Percentiles rank a stretch among this genome's conserved stretches.
These are phyloP conservation scores for Boechera divaricarpa DNA, from an alignment of 345 rosid genomes.

Conservation along the genomic window DNA sequence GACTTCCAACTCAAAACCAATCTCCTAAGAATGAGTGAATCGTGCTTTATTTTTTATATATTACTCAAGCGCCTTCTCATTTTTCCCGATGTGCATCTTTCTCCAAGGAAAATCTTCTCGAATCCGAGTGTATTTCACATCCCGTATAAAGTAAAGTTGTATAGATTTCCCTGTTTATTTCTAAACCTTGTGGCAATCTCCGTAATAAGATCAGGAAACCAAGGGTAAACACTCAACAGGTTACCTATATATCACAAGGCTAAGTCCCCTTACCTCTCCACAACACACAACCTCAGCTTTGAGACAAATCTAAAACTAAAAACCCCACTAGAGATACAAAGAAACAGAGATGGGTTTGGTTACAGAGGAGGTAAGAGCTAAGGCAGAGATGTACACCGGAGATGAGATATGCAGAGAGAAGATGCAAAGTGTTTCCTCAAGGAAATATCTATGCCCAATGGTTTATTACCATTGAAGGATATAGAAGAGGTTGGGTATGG, in stretches of 20 bases:
- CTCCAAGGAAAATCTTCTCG: background rate
- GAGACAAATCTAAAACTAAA: conserved; percentile 11
- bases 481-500: conserved; percentile 77
- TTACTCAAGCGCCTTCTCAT: too few species aligned
- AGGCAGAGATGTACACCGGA: conserved; percentile 78
- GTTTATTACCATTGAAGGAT: conserved; percentile 79
- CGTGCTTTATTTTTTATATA: too few species aligned
- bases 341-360: conserved; percentile 57
- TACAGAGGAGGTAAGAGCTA: conserved; percentile 75
- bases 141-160: background rate
- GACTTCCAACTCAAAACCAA: too few species aligned
- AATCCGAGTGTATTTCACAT: conserved; percentile 1
- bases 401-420: conserved; percentile 75
- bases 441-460: conserved; percentile 75
- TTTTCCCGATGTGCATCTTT: too few species aligned
- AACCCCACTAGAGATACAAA: background rate
- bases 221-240: conserved; percentile 5
- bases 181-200: conserved; percentile 23
- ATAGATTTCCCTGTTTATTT: background rate
- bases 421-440: conserved; percentile 58
- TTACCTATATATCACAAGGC: conserved; percentile 35
- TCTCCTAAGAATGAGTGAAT: too few species aligned
- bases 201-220: conserved; percentile 10
- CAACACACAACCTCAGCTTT: conserved; percentile 38
- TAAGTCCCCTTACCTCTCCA: conserved; percentile 25